Evolutionary conservation across 768 basidiomycete species (phyloP).

Genomic region (Tricholoma sp.): DNA sequence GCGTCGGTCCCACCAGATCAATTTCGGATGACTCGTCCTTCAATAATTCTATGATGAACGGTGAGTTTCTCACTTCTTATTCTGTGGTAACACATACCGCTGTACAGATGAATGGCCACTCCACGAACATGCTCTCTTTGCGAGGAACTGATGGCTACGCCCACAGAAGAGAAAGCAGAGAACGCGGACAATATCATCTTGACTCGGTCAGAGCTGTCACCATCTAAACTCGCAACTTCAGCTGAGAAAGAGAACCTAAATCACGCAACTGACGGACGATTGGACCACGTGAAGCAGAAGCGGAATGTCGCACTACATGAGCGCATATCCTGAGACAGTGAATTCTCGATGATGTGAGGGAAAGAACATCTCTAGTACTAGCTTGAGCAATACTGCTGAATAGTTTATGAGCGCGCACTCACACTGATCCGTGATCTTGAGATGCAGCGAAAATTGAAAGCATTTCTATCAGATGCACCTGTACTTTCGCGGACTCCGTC

Average conservation of each 20-base stretch:
- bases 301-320: conserved; percentile 69
- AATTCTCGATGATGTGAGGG: conserved; percentile 41
- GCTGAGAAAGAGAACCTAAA: not conserved
- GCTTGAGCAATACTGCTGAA: not conserved
- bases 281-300: conserved; percentile 48
- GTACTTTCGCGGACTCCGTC: conserved; percentile 71
- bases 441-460: conserved; percentile 52
- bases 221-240: conserved; percentile 34
- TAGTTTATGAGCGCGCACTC: conserved; percentile 9
- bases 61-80: not conserved
- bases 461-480: conserved; percentile 68
- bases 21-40: conserved; percentile 80
- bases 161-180: conserved; percentile 54
- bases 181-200: conserved; percentile 63
- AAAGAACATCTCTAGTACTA: conserved; percentile 31
- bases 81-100: conserved; percentile 42
- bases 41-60: conserved; percentile 52
- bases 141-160: conserved; percentile 45
- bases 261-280: conserved; percentile 40
- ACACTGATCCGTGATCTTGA: conserved; percentile 24
- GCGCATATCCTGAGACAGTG: conserved; percentile 84
- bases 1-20: conserved; percentile 76
- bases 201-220: conserved; percentile 50
- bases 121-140: conserved; percentile 74
- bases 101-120: conserved; percentile 74